Percentiles rank a stretch among this genome's conserved stretches.
Conservation (phyloP, 2,329 filamentous ascomycete genomes). For the Cytospora mali region DNA sequence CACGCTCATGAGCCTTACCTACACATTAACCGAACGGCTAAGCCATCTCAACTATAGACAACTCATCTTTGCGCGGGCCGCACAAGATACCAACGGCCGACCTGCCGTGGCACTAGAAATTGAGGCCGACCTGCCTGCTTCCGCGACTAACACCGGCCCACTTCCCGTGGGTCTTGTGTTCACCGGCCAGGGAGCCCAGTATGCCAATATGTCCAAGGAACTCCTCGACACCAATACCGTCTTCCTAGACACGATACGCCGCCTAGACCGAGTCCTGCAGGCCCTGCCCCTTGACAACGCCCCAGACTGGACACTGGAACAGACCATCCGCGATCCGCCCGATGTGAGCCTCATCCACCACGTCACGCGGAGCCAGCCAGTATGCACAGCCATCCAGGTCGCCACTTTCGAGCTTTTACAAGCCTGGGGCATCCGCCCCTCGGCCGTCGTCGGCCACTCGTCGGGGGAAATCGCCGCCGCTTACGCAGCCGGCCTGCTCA, state of each 20-base stretch:
- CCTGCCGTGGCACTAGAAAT: slow-evolving; percentile 47
- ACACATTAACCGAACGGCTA: not conserved
- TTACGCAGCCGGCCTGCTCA: slow-evolving; percentile 30
- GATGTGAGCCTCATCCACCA: slow-evolving; percentile 30
- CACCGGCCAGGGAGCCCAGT: slow-evolving; percentile 41
- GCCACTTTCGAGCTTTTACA: slow-evolving; percentile 37
- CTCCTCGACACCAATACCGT: slow-evolving; percentile 29
- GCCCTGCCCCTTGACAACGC: slow-evolving; percentile 19
- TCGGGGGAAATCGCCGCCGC: slow-evolving; percentile 34
- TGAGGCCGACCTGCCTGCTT: slow-evolving; percentile 30
- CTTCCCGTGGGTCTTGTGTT: slow-evolving; percentile 34
- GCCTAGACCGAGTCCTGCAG: not conserved
- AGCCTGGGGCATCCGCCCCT: slow-evolving; percentile 26
- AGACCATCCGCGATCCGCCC: slow-evolving; percentile 30
- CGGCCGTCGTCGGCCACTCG: slow-evolving; percentile 31
- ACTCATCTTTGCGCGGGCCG: too few species aligned
- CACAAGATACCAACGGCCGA: slow-evolving; percentile 45
- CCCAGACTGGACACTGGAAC: slow-evolving; percentile 35
- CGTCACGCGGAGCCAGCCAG: slow-evolving; percentile 31
- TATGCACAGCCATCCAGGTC: slow-evolving; percentile 42
- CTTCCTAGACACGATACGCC: slow-evolving; percentile 22
- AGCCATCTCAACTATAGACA: not conserved
- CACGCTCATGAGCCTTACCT: slow-evolving; percentile 28
- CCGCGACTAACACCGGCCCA: not conserved
- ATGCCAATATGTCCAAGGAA: slow-evolving; percentile 33